phyloP scores from a whole-genome alignment of 2,329 filamentous ascomycete genomes.

The Trichothecium roseum region DNA sequence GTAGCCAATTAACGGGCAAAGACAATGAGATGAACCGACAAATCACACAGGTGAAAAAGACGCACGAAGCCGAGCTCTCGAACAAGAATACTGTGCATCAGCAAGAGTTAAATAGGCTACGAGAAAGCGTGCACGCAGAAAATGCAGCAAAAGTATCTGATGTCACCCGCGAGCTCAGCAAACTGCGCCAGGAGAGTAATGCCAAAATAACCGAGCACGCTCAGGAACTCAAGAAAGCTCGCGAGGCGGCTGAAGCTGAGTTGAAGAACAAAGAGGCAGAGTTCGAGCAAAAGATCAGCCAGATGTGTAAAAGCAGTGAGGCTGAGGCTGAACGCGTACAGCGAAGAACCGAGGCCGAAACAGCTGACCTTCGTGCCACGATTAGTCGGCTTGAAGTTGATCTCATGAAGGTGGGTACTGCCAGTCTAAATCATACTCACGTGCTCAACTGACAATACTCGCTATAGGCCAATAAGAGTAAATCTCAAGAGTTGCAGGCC shows the following conservation, averaged over 20 bases:
- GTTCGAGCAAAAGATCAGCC: constrained; percentile 31
- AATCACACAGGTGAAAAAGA: neutral
- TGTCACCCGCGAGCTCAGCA: neutral
- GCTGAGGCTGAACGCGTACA: constrained; percentile 37
- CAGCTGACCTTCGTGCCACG: constrained; percentile 50
- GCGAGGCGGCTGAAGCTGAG: constrained; percentile 7
- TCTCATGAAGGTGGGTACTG: constrained; percentile 40
- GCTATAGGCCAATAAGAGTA: constrained; percentile 46
- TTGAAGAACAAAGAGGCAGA: constrained; percentile 17
- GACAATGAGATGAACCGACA: constrained; percentile 10
- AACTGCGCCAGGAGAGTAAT: neutral
- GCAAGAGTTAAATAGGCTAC: constrained; percentile 5
- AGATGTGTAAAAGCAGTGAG: constrained; percentile 35
- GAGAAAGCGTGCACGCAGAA: neutral
- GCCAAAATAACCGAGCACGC: constrained; percentile 7
- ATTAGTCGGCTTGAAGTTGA: constrained; percentile 53
- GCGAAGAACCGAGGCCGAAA: constrained; percentile 46
- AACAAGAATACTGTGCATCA: constrained; percentile 1
- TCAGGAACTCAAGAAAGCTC: constrained; percentile 2
- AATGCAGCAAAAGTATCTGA: constrained; percentile 3
- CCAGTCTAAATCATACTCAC: neutral
- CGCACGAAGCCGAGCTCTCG: constrained; percentile 1
- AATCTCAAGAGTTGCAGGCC: constrained; percentile 47
- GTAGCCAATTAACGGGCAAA: constrained; percentile 17
- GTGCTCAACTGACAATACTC: constrained; percentile 1